phyloP scores from a whole-genome alignment of 352 stramenopile genomes.

The Phytophthora crassamura region DNA sequence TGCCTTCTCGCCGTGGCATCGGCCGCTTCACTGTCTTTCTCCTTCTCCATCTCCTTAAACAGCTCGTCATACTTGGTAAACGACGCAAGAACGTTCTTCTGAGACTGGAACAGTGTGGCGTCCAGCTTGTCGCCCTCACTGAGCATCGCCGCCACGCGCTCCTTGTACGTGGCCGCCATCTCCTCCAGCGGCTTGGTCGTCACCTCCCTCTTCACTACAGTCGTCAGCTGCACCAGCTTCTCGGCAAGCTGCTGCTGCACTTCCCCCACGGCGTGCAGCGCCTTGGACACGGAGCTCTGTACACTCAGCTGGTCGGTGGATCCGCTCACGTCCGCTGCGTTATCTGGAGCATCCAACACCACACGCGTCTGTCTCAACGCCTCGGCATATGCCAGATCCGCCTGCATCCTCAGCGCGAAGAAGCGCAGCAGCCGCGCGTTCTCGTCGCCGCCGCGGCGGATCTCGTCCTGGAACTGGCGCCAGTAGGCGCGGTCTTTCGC shows the following conservation, averaged over 20 bases:
- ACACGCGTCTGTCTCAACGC: conserved; percentile 67
- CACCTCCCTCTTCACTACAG: conserved; percentile 75
- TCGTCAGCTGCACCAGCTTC: conserved; percentile 81
- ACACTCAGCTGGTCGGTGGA: conserved; percentile 34
- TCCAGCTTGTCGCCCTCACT: conserved; percentile 64
- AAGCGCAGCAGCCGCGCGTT: conserved; percentile 74
- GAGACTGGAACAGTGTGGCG: conserved; percentile 55
- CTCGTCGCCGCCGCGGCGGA: conserved; percentile 66
- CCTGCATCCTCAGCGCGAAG: conserved; percentile 70
- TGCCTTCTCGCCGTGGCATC: conserved; percentile 21
- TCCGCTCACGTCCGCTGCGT: conserved; percentile 4
- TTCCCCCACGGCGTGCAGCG: conserved; percentile 67
- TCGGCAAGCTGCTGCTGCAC: conserved; percentile 81
- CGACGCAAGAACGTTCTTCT: conserved; percentile 60
- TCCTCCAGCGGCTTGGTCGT: conserved; percentile 71
- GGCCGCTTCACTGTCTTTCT: conserved; percentile 6
- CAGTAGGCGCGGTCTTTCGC: conserved; percentile 75
- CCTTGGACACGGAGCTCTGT: conserved; percentile 65
- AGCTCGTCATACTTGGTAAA: conserved; percentile 69
- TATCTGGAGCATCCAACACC: conserved; percentile 49
- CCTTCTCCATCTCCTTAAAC: conserved; percentile 66
- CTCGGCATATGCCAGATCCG: conserved; percentile 80
- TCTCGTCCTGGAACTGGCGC: conserved; percentile 82
- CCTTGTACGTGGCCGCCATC: conserved; percentile 71
- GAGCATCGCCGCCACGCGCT: conserved; percentile 59